Evolutionary conservation across 345 rosid genomes (phyloP).

Genomic region (Heritiera fomes): DNA sequence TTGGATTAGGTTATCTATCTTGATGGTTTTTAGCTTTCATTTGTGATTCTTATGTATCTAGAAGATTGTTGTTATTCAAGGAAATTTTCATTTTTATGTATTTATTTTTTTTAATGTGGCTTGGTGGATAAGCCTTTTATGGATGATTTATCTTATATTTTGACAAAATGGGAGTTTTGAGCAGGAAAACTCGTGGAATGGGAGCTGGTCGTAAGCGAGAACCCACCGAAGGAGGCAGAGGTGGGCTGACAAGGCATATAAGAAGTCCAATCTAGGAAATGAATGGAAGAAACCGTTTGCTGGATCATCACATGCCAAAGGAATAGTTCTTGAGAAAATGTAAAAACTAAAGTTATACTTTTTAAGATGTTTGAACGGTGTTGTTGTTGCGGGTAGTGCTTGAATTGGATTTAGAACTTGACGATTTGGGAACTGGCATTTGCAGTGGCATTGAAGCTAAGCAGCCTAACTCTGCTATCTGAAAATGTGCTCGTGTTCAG

Average conservation of each 20-base stretch:
- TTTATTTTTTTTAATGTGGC: neutral
- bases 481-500: constrained; percentile 95
- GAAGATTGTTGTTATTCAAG: neutral
- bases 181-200: constrained; percentile 80
- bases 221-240: constrained; percentile 73
- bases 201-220: constrained; percentile 84
- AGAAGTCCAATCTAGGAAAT: constrained; percentile 81
- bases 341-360: constrained; percentile 22
- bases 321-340: constrained; percentile 83
- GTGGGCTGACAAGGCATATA: constrained; percentile 95
- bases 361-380: neutral
- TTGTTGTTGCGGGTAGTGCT: neutral
- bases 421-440: neutral
- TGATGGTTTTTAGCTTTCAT: neutral
- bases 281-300: constrained; percentile 94
- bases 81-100: neutral
- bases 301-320: constrained; percentile 82
- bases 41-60: neutral
- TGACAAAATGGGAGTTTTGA: neutral
- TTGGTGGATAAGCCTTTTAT: neutral
- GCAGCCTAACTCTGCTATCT: constrained; percentile 98
- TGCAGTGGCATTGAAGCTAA: constrained; percentile 94
- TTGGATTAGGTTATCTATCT: neutral
- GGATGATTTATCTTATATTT: neutral
- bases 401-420: neutral